Evolutionary conservation across 306 rosid genomes (phyloP).

Genomic region (Rosa chinensis): DNA sequence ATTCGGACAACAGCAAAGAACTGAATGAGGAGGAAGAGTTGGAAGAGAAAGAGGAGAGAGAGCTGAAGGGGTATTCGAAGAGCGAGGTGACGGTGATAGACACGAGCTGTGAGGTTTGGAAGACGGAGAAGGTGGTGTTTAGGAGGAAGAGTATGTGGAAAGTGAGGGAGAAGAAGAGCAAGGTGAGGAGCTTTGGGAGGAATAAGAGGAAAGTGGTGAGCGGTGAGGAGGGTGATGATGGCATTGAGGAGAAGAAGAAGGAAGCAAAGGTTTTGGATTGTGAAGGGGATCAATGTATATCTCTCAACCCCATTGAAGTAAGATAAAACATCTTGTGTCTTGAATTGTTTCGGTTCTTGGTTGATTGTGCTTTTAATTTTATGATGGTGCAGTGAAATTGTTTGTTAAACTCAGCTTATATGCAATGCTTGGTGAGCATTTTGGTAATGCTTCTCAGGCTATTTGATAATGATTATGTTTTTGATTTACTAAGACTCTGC

Average conservation of each 20-base stretch:
- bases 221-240: conserved; percentile 13
- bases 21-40: conserved; percentile 18
- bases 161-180: conserved; percentile 72
- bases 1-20: conserved; percentile 17
- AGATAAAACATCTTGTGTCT: conserved; percentile 26
- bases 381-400: background rate
- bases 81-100: conserved; percentile 93
- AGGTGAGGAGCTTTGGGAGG: conserved; percentile 49
- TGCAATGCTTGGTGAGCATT: background rate
- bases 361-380: conserved; percentile 10
- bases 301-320: conserved; percentile 35
- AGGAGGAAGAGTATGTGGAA: conserved; percentile 77
- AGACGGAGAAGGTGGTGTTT: conserved; percentile 73
- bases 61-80: conserved; percentile 70
- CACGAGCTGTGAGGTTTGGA: conserved; percentile 72
- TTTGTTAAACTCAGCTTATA: background rate
- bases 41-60: conserved; percentile 42
- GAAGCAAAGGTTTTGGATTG: conserved; percentile 30
- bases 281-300: conserved; percentile 12
- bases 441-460: background rate
- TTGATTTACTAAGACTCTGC: background rate
- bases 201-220: conserved; percentile 45
- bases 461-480: background rate
- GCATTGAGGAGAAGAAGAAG: conserved; percentile 35
- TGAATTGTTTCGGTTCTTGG: background rate